Percentiles rank a stretch among this genome's conserved stretches.
phyloP scores from a whole-genome alignment of 495 filamentous ascomycete species.

The Penicillium cinerascens region DNA sequence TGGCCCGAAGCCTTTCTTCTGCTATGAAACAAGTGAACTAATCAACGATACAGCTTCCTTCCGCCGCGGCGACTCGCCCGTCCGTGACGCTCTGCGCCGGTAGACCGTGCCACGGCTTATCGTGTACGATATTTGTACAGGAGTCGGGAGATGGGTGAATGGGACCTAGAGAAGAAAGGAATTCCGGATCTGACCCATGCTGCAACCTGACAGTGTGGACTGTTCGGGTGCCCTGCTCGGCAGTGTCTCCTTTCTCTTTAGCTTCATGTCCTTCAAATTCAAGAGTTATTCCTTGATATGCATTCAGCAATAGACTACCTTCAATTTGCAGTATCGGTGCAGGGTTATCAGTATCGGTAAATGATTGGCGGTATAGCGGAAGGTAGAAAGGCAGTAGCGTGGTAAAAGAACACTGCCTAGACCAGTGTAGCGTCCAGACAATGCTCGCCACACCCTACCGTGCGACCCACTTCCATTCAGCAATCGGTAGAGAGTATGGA shows the following conservation, averaged over 20 bases:
- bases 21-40: slow-evolving; percentile 9
- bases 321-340: not conserved
- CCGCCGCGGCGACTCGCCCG: slow-evolving; percentile 44
- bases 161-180: slow-evolving; percentile 6
- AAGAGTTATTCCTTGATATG: not conserved
- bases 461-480: too few relatives aligned
- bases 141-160: slow-evolving; percentile 11
- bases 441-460: too few relatives aligned
- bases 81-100: slow-evolving; percentile 44
- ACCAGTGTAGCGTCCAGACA: too few relatives aligned
- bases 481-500: too few relatives aligned
- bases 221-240: not conserved
- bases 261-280: not conserved
- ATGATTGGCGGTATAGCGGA: too few relatives aligned
- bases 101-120: slow-evolving; percentile 26
- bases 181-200: slow-evolving; percentile 9
- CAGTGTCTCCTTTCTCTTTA: slow-evolving; percentile 1
- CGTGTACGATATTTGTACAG: slow-evolving; percentile 50
- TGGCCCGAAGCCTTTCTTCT: not conserved
- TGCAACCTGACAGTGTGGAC: not conserved
- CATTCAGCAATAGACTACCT: not conserved
- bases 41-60: slow-evolving; percentile 39
- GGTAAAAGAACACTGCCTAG: too few relatives aligned
- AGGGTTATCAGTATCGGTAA: too few relatives aligned
- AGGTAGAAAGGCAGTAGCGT: too few relatives aligned